These are phyloP conservation scores for Begonia masoniana DNA, from an alignment of 306 rosid genomes.

Conservation along the genomic window DNA sequence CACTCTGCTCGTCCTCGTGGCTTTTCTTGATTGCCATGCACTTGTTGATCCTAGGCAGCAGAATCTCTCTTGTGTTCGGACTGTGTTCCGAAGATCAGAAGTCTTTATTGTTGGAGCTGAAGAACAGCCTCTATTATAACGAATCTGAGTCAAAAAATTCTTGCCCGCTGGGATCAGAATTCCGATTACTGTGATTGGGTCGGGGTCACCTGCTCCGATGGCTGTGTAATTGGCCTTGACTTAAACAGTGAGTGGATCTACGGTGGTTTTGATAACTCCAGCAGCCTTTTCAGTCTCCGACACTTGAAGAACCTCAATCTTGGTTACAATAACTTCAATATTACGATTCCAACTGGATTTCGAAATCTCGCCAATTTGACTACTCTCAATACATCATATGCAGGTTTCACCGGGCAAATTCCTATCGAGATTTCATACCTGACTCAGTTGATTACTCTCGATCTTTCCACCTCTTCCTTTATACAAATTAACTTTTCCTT, in stretches of 20 bases:
- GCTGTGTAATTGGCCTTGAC: constrained; percentile 13
- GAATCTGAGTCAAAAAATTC: constrained; percentile 3
- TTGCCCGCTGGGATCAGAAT: constrained; percentile 20
- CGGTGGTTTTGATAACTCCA: constrained; percentile 5
- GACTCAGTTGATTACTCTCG: too few relatives aligned
- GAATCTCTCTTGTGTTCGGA: too few relatives aligned
- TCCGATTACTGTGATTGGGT: constrained; percentile 30
- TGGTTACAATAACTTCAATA: constrained; percentile 8
- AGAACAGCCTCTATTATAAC: constrained; percentile 12
- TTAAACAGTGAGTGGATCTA: constrained; percentile 1
- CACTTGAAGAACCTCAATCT: constrained; percentile 10
- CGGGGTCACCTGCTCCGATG: constrained; percentile 21
- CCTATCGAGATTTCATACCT: too few relatives aligned
- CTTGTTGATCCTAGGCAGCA: too few relatives aligned
- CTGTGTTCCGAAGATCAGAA: too few relatives aligned
- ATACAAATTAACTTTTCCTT: too few relatives aligned
- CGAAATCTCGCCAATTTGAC: neutral
- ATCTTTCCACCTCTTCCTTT: too few relatives aligned
- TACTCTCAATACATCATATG: too few relatives aligned
- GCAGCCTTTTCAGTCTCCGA: constrained; percentile 16
- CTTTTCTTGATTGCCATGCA: too few relatives aligned
- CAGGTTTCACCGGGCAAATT: too few relatives aligned
- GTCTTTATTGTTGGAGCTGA: constrained; percentile 25
- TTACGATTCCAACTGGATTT: constrained; percentile 8
- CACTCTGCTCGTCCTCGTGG: too few relatives aligned